phyloP scores from a whole-genome alignment of 352 stramenopile species.

The Pythium guiyangense region DNA sequence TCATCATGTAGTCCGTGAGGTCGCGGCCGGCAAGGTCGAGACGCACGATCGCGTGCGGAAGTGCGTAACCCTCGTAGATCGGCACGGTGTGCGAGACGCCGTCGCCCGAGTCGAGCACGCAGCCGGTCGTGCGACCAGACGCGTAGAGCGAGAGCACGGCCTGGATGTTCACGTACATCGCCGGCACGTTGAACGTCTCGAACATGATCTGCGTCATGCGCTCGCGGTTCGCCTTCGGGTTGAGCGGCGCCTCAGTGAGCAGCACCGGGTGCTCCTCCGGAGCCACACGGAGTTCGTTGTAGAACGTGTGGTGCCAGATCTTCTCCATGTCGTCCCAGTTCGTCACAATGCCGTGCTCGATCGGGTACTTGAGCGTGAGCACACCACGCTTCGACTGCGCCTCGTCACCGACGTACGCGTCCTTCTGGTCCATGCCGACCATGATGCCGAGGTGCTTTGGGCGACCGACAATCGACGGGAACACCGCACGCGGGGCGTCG shows the following conservation, averaged over 20 bases:
- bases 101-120: slow-evolving; percentile 89
- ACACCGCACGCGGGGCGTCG: slow-evolving; percentile 95
- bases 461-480: slow-evolving; percentile 95
- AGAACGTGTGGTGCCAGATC: slow-evolving; percentile 99
- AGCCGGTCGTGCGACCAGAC: slow-evolving; percentile 92
- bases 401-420: too few relatives aligned
- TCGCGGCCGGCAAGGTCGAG: slow-evolving; percentile 93
- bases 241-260: slow-evolving; percentile 92
- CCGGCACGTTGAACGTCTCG: slow-evolving; percentile 93
- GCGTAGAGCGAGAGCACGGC: slow-evolving; percentile 94
- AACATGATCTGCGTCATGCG: slow-evolving; percentile 97
- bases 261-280: slow-evolving; percentile 97
- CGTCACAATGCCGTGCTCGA: slow-evolving; percentile 99
- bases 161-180: slow-evolving; percentile 93
- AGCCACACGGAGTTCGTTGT: slow-evolving; percentile 95
- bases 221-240: slow-evolving; percentile 90
- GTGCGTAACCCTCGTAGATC: slow-evolving; percentile 96
- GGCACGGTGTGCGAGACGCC: slow-evolving; percentile 90
- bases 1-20: slow-evolving; percentile 96
- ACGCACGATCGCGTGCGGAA: slow-evolving; percentile 93
- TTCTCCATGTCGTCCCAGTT: slow-evolving; percentile 99
- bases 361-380: slow-evolving; percentile 91
- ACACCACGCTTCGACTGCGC: too few relatives aligned
- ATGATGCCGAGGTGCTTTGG: slow-evolving; percentile 96
- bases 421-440: slow-evolving; percentile 95